phyloP scores from a whole-genome alignment of 805 yeast species.

The Metschnikowia baotianmanensis region DNA sequence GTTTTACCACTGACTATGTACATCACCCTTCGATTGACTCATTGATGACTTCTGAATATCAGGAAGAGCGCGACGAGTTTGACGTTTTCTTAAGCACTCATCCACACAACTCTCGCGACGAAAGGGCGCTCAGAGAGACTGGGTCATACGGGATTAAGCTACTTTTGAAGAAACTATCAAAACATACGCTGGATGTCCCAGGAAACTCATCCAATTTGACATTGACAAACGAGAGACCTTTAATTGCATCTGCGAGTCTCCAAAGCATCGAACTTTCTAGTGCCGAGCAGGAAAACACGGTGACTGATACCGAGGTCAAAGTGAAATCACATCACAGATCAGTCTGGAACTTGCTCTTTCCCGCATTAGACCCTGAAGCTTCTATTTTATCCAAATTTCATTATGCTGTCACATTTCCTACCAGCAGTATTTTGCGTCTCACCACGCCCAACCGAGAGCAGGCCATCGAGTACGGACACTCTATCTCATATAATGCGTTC shows the following conservation, averaged over 20 bases:
- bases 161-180: constrained; percentile 32
- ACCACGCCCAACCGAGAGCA: constrained; percentile 20
- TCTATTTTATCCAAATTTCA: constrained; percentile 3
- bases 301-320: background rate
- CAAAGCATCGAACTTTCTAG: background rate
- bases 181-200: constrained; percentile 20
- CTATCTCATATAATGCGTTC: constrained; percentile 13
- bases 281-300: background rate
- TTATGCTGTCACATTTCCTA: constrained; percentile 10
- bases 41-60: constrained; percentile 7
- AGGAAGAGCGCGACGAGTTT: constrained; percentile 15
- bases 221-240: constrained; percentile 11
- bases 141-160: constrained; percentile 35
- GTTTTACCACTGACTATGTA: constrained; percentile 5
- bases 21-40: constrained; percentile 13
- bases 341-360: constrained; percentile 10
- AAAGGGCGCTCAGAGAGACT: constrained; percentile 16
- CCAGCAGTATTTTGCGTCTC: constrained; percentile 13
- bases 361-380: constrained; percentile 5
- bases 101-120: constrained; percentile 12
- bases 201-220: constrained; percentile 1
- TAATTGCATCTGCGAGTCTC: constrained; percentile 3
- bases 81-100: constrained; percentile 13
- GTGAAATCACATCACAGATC: background rate
- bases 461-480: constrained; percentile 13